phyloP scores from a whole-genome alignment of 2,329 filamentous ascomycete species.

The Colletotrichum liaoningense region DNA sequence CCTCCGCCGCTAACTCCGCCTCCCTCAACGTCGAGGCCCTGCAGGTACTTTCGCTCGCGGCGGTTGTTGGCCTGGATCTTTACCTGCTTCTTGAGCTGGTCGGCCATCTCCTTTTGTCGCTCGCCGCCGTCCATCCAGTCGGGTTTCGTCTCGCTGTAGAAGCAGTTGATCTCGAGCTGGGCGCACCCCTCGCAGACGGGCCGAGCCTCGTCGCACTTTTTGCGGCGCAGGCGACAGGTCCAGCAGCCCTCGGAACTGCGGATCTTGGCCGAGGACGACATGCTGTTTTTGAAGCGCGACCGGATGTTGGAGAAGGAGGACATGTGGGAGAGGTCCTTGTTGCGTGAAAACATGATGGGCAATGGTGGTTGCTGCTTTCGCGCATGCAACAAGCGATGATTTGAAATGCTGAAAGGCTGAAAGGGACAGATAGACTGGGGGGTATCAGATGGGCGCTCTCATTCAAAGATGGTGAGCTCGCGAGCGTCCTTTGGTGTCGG shows the following conservation, averaged over 20 bases:
- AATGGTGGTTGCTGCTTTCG: not conserved
- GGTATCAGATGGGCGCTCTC: not conserved
- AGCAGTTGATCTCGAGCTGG: slow-evolving; percentile 66
- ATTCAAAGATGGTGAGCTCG: not conserved
- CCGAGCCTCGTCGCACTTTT: slow-evolving; percentile 68
- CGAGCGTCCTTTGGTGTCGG: not conserved
- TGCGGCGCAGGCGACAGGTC: slow-evolving; percentile 71
- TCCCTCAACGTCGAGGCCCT: slow-evolving; percentile 46
- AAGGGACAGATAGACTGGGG: not conserved
- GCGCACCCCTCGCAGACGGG: slow-evolving; percentile 64
- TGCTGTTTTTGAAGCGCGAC: slow-evolving; percentile 27
- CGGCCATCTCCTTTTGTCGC: slow-evolving; percentile 39
- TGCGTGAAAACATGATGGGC: slow-evolving; percentile 28
- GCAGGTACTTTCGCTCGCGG: slow-evolving; percentile 59
- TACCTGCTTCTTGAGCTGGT: slow-evolving; percentile 40
- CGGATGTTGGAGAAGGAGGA: slow-evolving; percentile 20
- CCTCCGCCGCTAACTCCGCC: not conserved
- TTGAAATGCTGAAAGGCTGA: not conserved
- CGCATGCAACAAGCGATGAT: not conserved
- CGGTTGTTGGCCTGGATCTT: slow-evolving; percentile 39
- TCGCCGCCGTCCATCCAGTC: slow-evolving; percentile 65
- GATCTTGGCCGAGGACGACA: slow-evolving; percentile 41
- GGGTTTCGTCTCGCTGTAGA: slow-evolving; percentile 63
- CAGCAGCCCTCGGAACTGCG: slow-evolving; percentile 65
- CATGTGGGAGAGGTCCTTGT: slow-evolving; percentile 13